phyloP scores from a whole-genome alignment of 257 asterid genomes.

The Oldenlandia corymbosa region DNA sequence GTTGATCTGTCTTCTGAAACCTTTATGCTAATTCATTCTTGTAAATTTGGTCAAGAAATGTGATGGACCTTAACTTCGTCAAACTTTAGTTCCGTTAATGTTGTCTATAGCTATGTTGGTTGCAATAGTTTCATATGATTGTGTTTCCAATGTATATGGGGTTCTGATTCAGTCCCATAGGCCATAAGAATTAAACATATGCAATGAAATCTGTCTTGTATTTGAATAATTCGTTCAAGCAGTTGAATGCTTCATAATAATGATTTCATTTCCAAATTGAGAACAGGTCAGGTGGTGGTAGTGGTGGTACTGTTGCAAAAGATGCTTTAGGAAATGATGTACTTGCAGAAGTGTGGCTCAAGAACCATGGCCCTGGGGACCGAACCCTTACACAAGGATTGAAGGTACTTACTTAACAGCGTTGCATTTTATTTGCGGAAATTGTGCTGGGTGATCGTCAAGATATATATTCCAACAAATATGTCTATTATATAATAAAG shows the following conservation, averaged over 20 bases:
- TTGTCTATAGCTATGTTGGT: neutral
- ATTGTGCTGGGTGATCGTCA: neutral
- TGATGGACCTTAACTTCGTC: neutral
- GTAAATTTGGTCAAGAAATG: neutral
- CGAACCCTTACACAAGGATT: conserved; percentile 86
- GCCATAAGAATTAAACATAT: neutral
- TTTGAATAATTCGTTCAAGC: neutral
- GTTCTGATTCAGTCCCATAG: neutral
- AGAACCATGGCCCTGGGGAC: conserved; percentile 74
- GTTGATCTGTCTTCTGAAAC: no score
- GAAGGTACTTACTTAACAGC: conserved; percentile 45
- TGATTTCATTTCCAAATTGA: neutral
- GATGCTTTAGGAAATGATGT: conserved; percentile 89
- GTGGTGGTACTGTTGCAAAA: conserved; percentile 67
- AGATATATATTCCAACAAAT: neutral
- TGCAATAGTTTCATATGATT: neutral
- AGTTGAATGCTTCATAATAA: neutral
- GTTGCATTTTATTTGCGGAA: neutral
- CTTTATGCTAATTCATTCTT: no score
- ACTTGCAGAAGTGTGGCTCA: conserved; percentile 58
- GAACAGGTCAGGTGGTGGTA: conserved; percentile 49
- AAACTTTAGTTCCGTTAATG: neutral
- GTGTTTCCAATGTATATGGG: neutral
- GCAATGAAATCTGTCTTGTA: neutral
- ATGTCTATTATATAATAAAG: no score